These are phyloP conservation scores for Podila clonocystis DNA, from an alignment of 192 early-diverging fungal species.

Conservation along the genomic window DNA sequence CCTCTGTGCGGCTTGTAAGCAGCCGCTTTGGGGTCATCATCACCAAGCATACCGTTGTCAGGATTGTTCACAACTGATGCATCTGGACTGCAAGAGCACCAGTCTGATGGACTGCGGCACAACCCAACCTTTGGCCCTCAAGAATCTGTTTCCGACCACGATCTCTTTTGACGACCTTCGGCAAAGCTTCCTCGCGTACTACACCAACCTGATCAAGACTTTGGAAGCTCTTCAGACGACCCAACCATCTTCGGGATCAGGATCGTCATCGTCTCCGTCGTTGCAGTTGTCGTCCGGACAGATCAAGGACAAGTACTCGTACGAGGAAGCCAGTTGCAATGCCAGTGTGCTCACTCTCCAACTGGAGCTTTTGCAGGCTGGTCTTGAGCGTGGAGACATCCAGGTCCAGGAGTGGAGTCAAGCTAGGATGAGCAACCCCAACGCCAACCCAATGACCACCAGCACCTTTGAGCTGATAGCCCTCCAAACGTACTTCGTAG, in stretches of 20 bases:
- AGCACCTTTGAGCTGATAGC: conserved; percentile 39
- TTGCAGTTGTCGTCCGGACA: background rate
- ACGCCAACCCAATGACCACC: conserved; percentile 7
- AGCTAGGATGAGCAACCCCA: background rate
- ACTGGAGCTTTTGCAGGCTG: conserved; percentile 26
- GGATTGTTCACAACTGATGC: conserved; percentile 59
- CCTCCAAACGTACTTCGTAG: conserved; percentile 25
- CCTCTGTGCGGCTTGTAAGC: conserved; percentile 58
- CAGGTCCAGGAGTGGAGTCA: conserved; percentile 27
- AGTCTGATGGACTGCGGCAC: conserved; percentile 5
- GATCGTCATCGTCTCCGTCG: background rate
- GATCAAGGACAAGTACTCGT: conserved; percentile 29
- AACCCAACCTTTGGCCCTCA: conserved; percentile 11
- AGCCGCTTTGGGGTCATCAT: conserved; percentile 65
- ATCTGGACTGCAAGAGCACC: conserved; percentile 46
- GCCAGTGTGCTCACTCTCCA: conserved; percentile 27
- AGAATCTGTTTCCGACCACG: conserved; percentile 40
- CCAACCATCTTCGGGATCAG: conserved; percentile 42
- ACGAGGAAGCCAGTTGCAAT: conserved; percentile 43
- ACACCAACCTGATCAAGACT: conserved; percentile 25
- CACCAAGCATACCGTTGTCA: conserved; percentile 66
- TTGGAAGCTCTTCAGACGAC: conserved; percentile 30
- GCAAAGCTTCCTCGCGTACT: conserved; percentile 46
- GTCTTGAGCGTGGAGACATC: conserved; percentile 30
- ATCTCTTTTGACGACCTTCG: conserved; percentile 45